Evolutionary conservation across 495 filamentous ascomycete genomes (phyloP).

Genomic region (Neurospora tetrasperma): DNA sequence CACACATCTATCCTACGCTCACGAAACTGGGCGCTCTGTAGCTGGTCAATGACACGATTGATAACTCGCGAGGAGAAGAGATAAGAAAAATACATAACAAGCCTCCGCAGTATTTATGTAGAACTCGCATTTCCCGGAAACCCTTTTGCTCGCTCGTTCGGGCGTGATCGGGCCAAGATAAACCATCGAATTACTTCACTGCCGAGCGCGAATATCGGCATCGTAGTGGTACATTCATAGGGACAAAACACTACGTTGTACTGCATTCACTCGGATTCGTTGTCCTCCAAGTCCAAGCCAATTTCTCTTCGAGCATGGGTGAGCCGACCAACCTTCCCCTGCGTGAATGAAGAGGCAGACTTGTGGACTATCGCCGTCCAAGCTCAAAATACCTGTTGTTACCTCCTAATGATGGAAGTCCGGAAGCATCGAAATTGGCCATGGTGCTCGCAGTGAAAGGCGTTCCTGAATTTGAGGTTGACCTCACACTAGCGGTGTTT

Average conservation of each 20-base stretch:
- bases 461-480: slow-evolving; percentile 9
- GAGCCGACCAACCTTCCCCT: background rate
- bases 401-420: slow-evolving; percentile 3
- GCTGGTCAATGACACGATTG: background rate
- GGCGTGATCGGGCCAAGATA: background rate
- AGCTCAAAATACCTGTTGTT: slow-evolving; percentile 16
- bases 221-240: background rate
- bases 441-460: slow-evolving; percentile 12
- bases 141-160: background rate
- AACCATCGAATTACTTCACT: background rate
- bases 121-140: background rate
- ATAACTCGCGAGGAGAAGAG: background rate
- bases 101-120: background rate
- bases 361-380: slow-evolving; percentile 8
- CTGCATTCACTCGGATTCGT: background rate
- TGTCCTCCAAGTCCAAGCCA: background rate
- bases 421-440: slow-evolving; percentile 18
- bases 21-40: background rate
- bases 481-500: slow-evolving; percentile 8
- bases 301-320: background rate
- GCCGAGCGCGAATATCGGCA: background rate
- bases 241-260: background rate
- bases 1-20: background rate
- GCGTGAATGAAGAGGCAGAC: background rate
- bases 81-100: background rate